Base-by-base conservation (phyloP, 1,139 yeast genomes). In the Yamadazyma taylorii region DNA sequence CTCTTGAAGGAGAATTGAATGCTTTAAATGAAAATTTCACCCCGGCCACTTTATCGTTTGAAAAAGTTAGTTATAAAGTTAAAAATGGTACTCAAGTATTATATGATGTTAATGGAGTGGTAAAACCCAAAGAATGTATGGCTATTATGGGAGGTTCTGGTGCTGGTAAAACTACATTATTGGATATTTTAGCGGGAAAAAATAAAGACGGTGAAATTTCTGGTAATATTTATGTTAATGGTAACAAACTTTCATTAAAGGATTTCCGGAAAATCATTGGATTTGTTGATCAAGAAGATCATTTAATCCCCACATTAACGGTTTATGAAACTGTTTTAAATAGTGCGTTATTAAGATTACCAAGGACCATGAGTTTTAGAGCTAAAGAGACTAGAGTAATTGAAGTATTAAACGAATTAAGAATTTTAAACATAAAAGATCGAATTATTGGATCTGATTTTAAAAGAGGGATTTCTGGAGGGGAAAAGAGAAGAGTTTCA, bases 81-180 rank as follows among this genome's bases (percentile, higher is more conserved):
- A 55, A 54, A n/a, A 65, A 67, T 24, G 82, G 78, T 0, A 50
- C 51, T 13, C 53, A 50, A 24, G 81, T 92, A 5, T 69, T 92
- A 46, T 71, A 75, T 16, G 69, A 73, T 25, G 73, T 85, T 1
- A 81, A 78, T 51, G 98, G 98, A 7, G 51, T 78, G 13, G 96
- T 84, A 2, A 77, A 78, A 37, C 95, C 97, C 2, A 84, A 96
- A 29, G 90, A 90, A 57, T 85, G 95, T 46, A 59, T 90, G 57
- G 97, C 98, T 0, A 89, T 92, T 26, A 87, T 92, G 95, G 98
- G 98, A 30, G 97, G 97, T 3, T 89, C 97, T 0, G 98, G 98
- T 36, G 97, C 97, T 9, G 98, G 98, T 41, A 92, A 92, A 56
- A 90, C 98, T 0, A 92, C 98, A 0, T 63, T 92, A 32, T 66